Evolutionary conservation across 805 yeast genomes (phyloP).

Genomic region (Torulaspora quercuum): DNA sequence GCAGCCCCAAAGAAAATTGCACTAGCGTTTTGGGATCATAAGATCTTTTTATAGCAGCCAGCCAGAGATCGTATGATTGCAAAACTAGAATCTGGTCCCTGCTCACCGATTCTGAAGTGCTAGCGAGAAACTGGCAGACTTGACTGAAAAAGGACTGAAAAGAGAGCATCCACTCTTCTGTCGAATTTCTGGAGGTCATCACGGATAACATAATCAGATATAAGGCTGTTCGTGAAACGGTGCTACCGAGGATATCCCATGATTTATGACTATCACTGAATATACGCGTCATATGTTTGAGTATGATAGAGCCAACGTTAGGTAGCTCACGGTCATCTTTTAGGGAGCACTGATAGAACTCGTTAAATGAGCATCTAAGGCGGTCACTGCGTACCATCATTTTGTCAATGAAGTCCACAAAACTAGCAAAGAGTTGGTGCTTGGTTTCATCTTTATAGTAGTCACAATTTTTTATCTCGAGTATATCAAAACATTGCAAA

Average conservation of each 20-base stretch:
- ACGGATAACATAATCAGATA: conserved; percentile 47
- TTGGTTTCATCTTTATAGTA: conserved; percentile 26
- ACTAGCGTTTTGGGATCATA: conserved; percentile 21
- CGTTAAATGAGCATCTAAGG: conserved; percentile 53
- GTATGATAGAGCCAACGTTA: conserved; percentile 48
- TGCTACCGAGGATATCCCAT: conserved; percentile 63
- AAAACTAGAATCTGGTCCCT: conserved; percentile 63
- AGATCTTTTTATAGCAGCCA: conserved; percentile 39
- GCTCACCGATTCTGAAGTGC: conserved; percentile 46
- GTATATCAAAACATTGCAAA: conserved; percentile 37
- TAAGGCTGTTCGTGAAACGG: conserved; percentile 57
- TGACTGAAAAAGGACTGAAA: conserved; percentile 36
- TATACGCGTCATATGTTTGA: conserved; percentile 45
- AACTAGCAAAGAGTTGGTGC: conserved; percentile 48
- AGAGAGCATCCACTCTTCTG: conserved; percentile 27
- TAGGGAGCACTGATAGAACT: conserved; percentile 40
- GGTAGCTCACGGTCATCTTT: conserved; percentile 39
- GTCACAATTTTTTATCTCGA: conserved; percentile 19
- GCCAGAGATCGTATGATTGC: conserved; percentile 56
- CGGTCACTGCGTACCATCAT: conserved; percentile 65
- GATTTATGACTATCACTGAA: conserved; percentile 48
- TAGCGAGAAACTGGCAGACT: conserved; percentile 44
- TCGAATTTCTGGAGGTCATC: conserved; percentile 23
- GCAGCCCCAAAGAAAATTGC: conserved; percentile 17
- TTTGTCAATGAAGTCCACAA: conserved; percentile 58